Evolutionary conservation across 768 basidiomycete species (phyloP).

Genomic region (Russula compacta): DNA sequence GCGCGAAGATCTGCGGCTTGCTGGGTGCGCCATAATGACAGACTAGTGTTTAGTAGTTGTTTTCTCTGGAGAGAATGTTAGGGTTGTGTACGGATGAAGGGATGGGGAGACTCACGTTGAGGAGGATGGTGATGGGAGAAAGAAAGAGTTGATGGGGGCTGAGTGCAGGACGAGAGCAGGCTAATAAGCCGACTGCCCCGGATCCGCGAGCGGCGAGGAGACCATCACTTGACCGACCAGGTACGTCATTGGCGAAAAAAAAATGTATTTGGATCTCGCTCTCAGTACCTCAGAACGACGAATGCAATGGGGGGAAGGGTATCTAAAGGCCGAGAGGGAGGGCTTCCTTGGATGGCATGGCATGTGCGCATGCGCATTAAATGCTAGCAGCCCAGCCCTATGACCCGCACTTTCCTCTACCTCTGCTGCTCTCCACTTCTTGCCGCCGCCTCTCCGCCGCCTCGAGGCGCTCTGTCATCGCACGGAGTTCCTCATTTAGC

Average conservation of each 20-base stretch:
- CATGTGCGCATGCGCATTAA: neutral
- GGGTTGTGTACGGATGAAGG: neutral
- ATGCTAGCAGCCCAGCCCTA: neutral
- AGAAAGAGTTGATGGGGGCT: neutral
- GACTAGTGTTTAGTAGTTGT: slow-evolving; percentile 13
- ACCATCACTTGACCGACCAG: neutral
- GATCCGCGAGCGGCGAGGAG: neutral
- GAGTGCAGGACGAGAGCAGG: slow-evolving; percentile 2
- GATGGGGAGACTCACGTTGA: slow-evolving; percentile 18
- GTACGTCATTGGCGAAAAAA: neutral
- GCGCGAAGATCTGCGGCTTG: slow-evolving; percentile 35
- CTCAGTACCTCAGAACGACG: neutral
- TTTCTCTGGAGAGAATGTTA: neutral
- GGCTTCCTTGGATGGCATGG: too few species aligned
- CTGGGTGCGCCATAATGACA: slow-evolving; percentile 26
- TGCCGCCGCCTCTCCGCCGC: slow-evolving; percentile 57
- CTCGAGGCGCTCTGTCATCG: slow-evolving; percentile 66
- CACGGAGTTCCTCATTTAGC: slow-evolving; percentile 64
- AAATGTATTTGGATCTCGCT: too few species aligned
- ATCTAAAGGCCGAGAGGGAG: neutral
- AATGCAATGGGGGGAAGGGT: neutral
- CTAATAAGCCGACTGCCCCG: too few species aligned
- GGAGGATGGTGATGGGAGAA: neutral
- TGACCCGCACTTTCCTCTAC: neutral
- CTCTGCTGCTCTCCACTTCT: slow-evolving; percentile 28